Conservation (phyloP, 2,329 filamentous ascomycete species). For the Monosporascus sp. region DNA sequence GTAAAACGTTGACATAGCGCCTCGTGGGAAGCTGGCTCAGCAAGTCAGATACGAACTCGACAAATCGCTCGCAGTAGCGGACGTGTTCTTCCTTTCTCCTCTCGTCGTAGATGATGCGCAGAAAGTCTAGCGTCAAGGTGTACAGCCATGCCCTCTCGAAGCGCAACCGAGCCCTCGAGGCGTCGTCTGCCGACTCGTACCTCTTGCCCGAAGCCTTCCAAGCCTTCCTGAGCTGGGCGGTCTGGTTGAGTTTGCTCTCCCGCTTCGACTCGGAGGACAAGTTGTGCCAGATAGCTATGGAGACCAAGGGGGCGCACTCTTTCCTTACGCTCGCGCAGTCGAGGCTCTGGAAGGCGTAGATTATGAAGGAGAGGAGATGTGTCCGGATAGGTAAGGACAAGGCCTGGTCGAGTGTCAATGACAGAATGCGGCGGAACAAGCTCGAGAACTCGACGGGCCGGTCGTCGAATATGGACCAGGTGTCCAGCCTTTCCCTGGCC, state of each 20-base stretch:
- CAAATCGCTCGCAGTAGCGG: constrained; percentile 85
- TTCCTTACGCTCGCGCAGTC: constrained; percentile 87
- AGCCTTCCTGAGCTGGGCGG: constrained; percentile 73
- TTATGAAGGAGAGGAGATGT: constrained; percentile 84
- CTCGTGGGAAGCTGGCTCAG: constrained; percentile 91
- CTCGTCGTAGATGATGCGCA: constrained; percentile 64
- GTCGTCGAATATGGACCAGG: constrained; percentile 79
- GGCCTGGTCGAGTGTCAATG: constrained; percentile 72
- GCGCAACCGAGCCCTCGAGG: constrained; percentile 69
- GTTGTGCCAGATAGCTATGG: constrained; percentile 94
- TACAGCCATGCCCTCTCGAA: constrained; percentile 96
- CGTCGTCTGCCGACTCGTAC: constrained; percentile 80
- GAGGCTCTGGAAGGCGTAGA: constrained; percentile 87
- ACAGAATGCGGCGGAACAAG: constrained; percentile 84
- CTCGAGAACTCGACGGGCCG: constrained; percentile 78
- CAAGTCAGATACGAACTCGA: constrained; percentile 85
- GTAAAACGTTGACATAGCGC: constrained; percentile 83
- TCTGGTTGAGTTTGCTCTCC: constrained; percentile 67
- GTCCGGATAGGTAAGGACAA: constrained; percentile 64
- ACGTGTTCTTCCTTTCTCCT: constrained; percentile 56
- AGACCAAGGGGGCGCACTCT: constrained; percentile 92
- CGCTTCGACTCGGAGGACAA: constrained; percentile 72
- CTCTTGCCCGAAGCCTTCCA: constrained; percentile 86
- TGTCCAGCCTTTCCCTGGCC: constrained; percentile 76
- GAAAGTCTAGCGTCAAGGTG: constrained; percentile 76